These are phyloP conservation scores for Dissophora globulifera DNA, from an alignment of 192 early-diverging fungal genomes.

Conservation along the genomic window DNA sequence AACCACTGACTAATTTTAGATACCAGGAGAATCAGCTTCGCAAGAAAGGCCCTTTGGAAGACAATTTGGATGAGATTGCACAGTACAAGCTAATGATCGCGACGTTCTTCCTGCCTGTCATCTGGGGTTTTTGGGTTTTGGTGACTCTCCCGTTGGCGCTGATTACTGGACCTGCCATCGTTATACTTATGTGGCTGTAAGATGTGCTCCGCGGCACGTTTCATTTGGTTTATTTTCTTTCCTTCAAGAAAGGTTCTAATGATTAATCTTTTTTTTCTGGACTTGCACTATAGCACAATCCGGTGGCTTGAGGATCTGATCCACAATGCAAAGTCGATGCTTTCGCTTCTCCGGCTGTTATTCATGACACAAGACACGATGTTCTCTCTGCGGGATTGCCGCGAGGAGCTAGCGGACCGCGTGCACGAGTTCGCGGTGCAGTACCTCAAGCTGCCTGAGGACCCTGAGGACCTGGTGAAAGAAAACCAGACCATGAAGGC, in stretches of 20 bases:
- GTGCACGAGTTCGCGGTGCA: slow-evolving; percentile 50
- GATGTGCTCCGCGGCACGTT: neutral
- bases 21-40: slow-evolving; percentile 52
- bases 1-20: no score
- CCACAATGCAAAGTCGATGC: slow-evolving; percentile 49
- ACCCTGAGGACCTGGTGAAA: slow-evolving; percentile 49
- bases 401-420: slow-evolving; percentile 24
- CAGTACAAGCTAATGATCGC: slow-evolving; percentile 57
- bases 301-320: slow-evolving; percentile 54
- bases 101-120: slow-evolving; percentile 43
- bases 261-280: neutral
- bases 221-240: neutral
- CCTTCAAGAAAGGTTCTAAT: neutral
- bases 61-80: slow-evolving; percentile 57
- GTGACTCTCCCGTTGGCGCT: slow-evolving; percentile 45
- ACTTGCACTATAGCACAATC: slow-evolving; percentile 29
- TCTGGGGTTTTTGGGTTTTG: slow-evolving; percentile 47
- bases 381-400: slow-evolving; percentile 24
- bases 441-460: slow-evolving; percentile 45
- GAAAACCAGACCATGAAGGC: slow-evolving; percentile 47
- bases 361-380: slow-evolving; percentile 47
- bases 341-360: slow-evolving; percentile 34
- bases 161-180: slow-evolving; percentile 40
- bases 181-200: slow-evolving; percentile 56
- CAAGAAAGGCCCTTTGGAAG: slow-evolving; percentile 42